These are phyloP conservation scores for Pseudognaphalium luteoalbum DNA, from an alignment of 129 eudicot species.

Conservation along the genomic window DNA sequence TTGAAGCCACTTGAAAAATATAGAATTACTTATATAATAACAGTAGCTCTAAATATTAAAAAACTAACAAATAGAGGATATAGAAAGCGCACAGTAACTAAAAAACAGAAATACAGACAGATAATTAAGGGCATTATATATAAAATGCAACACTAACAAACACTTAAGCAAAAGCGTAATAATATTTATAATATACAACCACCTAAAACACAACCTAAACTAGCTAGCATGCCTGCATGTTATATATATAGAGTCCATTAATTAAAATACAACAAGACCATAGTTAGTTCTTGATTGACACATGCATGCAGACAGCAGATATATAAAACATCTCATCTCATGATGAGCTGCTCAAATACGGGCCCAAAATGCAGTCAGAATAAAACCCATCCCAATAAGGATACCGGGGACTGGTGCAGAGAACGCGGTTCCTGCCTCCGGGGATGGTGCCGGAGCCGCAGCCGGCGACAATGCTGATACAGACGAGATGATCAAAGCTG, in stretches of 20 bases:
- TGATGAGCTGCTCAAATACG: constrained; percentile 26
- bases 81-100: too few relatives aligned
- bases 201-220: neutral
- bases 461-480: constrained; percentile 33
- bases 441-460: constrained; percentile 54
- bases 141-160: neutral
- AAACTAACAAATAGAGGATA: too few relatives aligned
- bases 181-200: neutral
- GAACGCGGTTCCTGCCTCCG: constrained; percentile 51
- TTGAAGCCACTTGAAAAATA: too few relatives aligned
- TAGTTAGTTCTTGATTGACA: neutral
- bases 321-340: neutral
- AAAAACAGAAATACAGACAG: neutral
- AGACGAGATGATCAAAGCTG: constrained; percentile 15
- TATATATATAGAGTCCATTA: neutral
- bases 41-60: too few relatives aligned
- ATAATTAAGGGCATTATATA: too few relatives aligned
- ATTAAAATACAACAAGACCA: neutral
- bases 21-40: too few relatives aligned
- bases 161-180: too few relatives aligned
- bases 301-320: neutral
- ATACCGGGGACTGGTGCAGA: constrained; percentile 33
- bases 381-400: constrained; percentile 24
- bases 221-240: neutral
- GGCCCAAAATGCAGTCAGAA: constrained; percentile 33